Evolutionary conservation across 75 land plant genomes (phyloP), one percentile per base, ranked within the genome.

Genomic region (Larix kaempferi): DNA sequence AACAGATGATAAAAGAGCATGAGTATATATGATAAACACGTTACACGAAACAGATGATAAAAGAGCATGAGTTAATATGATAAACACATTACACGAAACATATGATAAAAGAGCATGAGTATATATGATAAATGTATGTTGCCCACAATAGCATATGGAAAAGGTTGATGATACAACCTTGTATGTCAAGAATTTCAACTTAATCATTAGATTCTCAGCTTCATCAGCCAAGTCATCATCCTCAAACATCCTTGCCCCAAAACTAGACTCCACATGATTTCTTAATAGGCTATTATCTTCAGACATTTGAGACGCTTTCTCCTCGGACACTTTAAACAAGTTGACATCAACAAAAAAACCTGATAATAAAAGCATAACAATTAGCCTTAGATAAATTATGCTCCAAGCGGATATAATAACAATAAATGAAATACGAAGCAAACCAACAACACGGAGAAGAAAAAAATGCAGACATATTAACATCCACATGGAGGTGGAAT

Each of bases 311-410:
- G 89, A 80, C 62, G 82, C 90, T 74, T 67, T 91, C 25, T 87
- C 91, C 78, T 83, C 76, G 71, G 78, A 78, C 29, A 82, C 91
- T 67, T 91, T 84, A 77, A 88, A 86, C 57, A 97, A 61, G 35
- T 89, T 82, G 35, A 97, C 75, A 76, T 97, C 99, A 72, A 97
- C 89, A 87, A 97, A 97, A 79, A 94, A 97, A 3, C 99, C 99
- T 97, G 90, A 39, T 69, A 69, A 69, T 69, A 7, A 69, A 66
- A 69, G 13, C 7, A 21, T 10, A 49, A 37, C 12, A 7, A 44
- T 69, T n/a, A 69, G 23, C 7, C 8, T 69, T 69, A 41, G 23
- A 8, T 35, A 65, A 33, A 35, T 35, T 65, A 41, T 39, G 21
- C 49, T n/a, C 17, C 49, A 37, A 69, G 73, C 23, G n/a, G 11